Evolutionary conservation across 257 asterid species (phyloP), one percentile per base, ranked within the genome.

Genomic region (Penstemon barbatus): DNA sequence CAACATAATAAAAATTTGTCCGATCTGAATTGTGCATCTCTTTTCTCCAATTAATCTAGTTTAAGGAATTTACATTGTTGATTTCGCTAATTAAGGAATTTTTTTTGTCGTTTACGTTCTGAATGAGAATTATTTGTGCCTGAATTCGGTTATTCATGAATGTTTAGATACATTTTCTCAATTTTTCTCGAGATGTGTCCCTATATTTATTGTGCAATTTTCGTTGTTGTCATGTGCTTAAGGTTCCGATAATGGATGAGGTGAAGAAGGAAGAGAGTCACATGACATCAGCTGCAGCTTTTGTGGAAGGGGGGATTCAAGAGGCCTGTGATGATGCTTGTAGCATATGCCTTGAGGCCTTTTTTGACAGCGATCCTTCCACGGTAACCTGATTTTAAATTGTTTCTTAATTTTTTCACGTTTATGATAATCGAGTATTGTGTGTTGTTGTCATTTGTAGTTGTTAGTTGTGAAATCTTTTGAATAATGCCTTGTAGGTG

Each of bases 261-360:
- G 82, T 71, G 61, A 80, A 81, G 73, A 72, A 75, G 69, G 76
- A 76, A 69, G 96, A 79, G 77, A 39, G 77, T 70, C 90, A 77
- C 71, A 37, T 81, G 84, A 78, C 86, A 61, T 92, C 98, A 71
- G 91, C 96, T 12, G 96, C 90, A 36, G 98, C 98, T 69, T 92
- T 92, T 74, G 96, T 92, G 15, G 95, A 90, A 85, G 98, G 95
- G n/a, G 98, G 98, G 65, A 71, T 88, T 71, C 98, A 90, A 70
- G 97, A 92, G 70, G 87, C 97, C 4, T 85, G 95, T 84, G 97
- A 88, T 74, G 98, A 90, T 83, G 68, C 97, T 53, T 92, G 98
- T 72, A 92, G 98, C 87, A 92, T 92, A 73, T 92, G 98, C 84
- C 97, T 92, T 41, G 98, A 92, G 81, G 84, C 79, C 11, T 92